Evolutionary conservation across 2,329 filamentous ascomycete species (phyloP).

Genomic region (Pseudogymnoascus sp.): DNA sequence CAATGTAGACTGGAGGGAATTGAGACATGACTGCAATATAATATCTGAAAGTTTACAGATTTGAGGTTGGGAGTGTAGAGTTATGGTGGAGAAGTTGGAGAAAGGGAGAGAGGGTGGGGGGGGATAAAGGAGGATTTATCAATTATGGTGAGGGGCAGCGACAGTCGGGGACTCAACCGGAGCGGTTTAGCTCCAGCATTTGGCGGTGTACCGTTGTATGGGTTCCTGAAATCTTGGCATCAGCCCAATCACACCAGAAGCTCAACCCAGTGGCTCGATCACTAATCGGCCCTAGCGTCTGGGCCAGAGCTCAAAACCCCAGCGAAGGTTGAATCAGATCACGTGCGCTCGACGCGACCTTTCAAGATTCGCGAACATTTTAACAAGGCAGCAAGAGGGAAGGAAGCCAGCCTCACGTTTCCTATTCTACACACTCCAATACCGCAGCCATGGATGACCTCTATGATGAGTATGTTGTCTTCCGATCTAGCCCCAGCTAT

Average conservation of each 20-base stretch:
- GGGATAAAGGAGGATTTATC: slow-evolving; percentile 11
- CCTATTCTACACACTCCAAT: not conserved
- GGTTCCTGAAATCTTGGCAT: slow-evolving; percentile 3
- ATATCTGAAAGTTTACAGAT: not conserved
- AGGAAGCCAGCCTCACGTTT: slow-evolving; percentile 8
- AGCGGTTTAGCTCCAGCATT: not conserved
- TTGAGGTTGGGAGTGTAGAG: slow-evolving; percentile 7
- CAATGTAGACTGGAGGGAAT: slow-evolving; percentile 88
- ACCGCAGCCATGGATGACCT: slow-evolving; percentile 73
- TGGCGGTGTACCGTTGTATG: slow-evolving; percentile 4
- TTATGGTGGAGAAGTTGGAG: slow-evolving; percentile 5
- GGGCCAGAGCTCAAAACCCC: slow-evolving; percentile 1
- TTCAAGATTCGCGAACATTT: slow-evolving; percentile 9
- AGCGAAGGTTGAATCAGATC: not conserved
- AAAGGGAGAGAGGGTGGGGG: slow-evolving; percentile 5
- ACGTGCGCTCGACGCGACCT: slow-evolving; percentile 4
- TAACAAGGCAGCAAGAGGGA: slow-evolving; percentile 6
- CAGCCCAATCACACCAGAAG: not conserved
- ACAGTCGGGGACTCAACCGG: not conserved
- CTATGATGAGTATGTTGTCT: slow-evolving; percentile 72
- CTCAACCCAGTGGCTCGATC: not conserved
- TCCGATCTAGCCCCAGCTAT: slow-evolving; percentile 7
- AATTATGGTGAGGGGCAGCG: slow-evolving; percentile 10
- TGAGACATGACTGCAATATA: slow-evolving; percentile 57
- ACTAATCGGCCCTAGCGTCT: not conserved